Evolutionary conservation across 768 basidiomycete genomes (phyloP), one percentile per base, ranked within the genome.

Genomic region (Tulasnella sp.): DNA sequence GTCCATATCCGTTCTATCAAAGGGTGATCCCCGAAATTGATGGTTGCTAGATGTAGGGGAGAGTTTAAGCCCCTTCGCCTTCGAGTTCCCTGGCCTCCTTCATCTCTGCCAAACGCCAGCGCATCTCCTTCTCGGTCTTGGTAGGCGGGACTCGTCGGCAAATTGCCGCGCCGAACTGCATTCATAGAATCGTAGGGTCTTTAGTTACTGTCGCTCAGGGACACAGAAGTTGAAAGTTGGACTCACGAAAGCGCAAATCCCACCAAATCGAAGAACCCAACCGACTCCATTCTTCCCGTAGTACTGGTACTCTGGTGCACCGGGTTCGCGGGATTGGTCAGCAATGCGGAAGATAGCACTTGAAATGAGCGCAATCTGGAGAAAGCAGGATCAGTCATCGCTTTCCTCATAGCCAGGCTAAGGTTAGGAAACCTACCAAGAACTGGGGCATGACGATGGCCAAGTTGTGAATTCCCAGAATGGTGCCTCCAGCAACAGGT

Each of bases 361-460:
- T 1, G 94, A 90, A n/a, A 92, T 91, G 4, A 98, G 78, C 1
- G 94, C 94, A 79, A 95, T 91, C 95, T 94, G 75, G 2, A 26
- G 5, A 39, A 9, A 15, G 26, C 15, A 11, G 7, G 70, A 81
- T 77, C 73, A 71, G 70, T 73, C 40, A 18, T 29, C 7, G 72
- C 80, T 37, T 81, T 80, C 40, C 37, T 15, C 80, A 26, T 70
- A 51, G 35, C 29, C 57, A 13, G 35, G 57, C 46, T 37, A 23
- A 23, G 13, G 26, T 13, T 39, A 32, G 32, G 10, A 40, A 51
- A 88, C 94, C 81, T 82, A 96, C 96, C 75, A 96, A 88, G 83
- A 98, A 93, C 81, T 98, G 96, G 29, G 96, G 96, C 85, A 95
- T 90, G 37, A 98, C 96, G 79, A 98, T 95, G 5, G 96, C 93